phyloP scores from a whole-genome alignment of 1,139 yeast genomes.

The Lizanozyma gosingica region DNA sequence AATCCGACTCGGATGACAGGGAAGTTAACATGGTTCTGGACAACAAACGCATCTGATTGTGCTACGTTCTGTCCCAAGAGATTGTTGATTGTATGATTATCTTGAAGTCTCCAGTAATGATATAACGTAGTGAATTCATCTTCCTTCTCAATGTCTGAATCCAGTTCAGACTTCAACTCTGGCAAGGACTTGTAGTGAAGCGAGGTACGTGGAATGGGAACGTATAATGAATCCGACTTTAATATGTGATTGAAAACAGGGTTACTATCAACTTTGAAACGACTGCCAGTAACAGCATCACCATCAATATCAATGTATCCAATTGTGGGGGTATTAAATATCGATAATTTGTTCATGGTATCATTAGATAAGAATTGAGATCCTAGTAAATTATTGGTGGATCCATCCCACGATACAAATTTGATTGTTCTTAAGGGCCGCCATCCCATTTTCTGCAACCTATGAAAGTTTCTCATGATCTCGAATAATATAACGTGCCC shows the following conservation, averaged over 20 bases:
- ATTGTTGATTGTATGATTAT: constrained; percentile 23
- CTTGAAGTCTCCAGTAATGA: constrained; percentile 31
- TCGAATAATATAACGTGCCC: constrained; percentile 35
- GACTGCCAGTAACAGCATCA: constrained; percentile 32
- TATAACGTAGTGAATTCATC: constrained; percentile 21
- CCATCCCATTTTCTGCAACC: constrained; percentile 31
- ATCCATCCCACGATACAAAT: constrained; percentile 39
- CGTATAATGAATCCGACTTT: constrained; percentile 20
- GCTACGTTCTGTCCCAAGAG: constrained; percentile 19
- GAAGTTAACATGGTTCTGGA: constrained; percentile 24
- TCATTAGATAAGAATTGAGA: constrained; percentile 19
- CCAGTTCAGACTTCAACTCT: constrained; percentile 4
- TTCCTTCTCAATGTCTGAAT: constrained; percentile 8
- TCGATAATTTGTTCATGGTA: constrained; percentile 10
- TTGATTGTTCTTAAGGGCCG: constrained; percentile 34
- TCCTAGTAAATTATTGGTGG: constrained; percentile 27
- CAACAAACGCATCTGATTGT: constrained; percentile 22
- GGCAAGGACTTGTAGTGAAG: constrained; percentile 8
- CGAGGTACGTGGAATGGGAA: constrained; percentile 25
- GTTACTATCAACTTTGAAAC: constrained; percentile 27
- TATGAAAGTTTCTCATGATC: constrained; percentile 29
- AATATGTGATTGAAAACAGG: constrained; percentile 29
- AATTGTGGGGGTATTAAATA: constrained; percentile 18
- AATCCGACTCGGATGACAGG: constrained; percentile 31
- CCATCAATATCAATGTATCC: constrained; percentile 34